Base-by-base conservation (phyloP, 177 flowering plant species). In the Vitis hybrid region DNA sequence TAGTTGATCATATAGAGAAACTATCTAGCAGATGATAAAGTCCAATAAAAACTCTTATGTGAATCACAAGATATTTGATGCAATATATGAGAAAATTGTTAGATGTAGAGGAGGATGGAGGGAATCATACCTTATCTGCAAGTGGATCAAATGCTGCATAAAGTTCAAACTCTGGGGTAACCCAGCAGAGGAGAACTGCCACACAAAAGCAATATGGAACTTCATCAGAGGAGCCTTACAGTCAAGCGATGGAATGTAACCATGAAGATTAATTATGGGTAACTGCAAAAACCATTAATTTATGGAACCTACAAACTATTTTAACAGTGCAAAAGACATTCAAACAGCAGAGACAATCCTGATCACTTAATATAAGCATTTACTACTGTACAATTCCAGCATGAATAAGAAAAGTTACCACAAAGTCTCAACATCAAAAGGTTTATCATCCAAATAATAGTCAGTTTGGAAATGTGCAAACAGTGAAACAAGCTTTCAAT, bases 81-180 rank as follows among this genome's bases (percentile, higher is more conserved):
- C 0, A 18, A 57, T 18, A 45, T n/a, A 34, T 8, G 52, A n/a
- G 21, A 45, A 57, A n/a, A 17, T 56, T 10, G 12, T 51, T 14
- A 51, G 39, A 26, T 21, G 48, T 3, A 61, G 61, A 19, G 26
- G 21, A 58, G 26, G 14, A 60, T 51, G 56, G 61, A 64, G 11
- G 30, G 64, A 67, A 62, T 12, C 83, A 70, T 70, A 95, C 99
- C 98, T 93, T 95, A 80, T 95, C 99, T 56, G 99, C 98, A 60
- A 93, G 97, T 50, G 98, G 98, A 85, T 95, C 98, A 80, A 95
- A 95, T 69, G 99, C 97, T 18, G 98, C 97, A 83, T 95, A 95
- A 51, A 95, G 89, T 73, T 95, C 99, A 82, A 93, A 95, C 81
- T 95, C 98, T 60, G 73, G 97, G 45, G 98, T 93, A 30, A 90